A percentile compares a stretch with the other conserved stretches of the same genome.
phyloP scores from a whole-genome alignment of 306 rosid species.

The Ormosia emarginata region DNA sequence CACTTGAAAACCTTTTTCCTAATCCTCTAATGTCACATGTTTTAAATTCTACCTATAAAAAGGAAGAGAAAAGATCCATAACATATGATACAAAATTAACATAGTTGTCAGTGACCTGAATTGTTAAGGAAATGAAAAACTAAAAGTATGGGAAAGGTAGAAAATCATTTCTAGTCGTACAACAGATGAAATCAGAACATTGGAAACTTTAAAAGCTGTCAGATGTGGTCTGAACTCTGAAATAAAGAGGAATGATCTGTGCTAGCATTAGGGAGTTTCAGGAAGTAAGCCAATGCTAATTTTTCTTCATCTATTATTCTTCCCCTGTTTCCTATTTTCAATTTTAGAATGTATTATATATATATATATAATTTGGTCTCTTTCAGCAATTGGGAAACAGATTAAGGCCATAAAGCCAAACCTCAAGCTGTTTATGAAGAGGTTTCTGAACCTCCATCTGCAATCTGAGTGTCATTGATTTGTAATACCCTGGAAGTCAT shows the following conservation, averaged over 20 bases:
- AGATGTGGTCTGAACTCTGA: neutral
- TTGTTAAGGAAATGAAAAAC: neutral
- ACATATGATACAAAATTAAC: neutral
- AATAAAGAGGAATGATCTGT: neutral
- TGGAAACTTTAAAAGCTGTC: neutral
- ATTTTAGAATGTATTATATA: neutral
- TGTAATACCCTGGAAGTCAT: constrained; percentile 69
- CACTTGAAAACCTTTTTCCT: neutral
- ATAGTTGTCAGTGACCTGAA: neutral
- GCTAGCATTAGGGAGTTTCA: neutral
- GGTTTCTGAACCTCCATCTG: constrained; percentile 99
- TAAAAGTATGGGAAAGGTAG: neutral
- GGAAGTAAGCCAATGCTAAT: neutral
- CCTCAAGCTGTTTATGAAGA: constrained; percentile 98
- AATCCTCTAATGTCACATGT: neutral
- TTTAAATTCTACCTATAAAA: constrained; percentile 4
- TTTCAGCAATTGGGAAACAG: constrained; percentile 21
- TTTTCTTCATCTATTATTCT: neutral
- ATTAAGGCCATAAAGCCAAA: constrained; percentile 29
- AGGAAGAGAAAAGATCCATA: neutral
- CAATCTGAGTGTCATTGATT: constrained; percentile 87
- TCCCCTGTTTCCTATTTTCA: neutral
- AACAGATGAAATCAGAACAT: neutral
- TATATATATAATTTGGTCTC: neutral
- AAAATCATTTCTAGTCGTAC: neutral